phyloP scores from a whole-genome alignment of 1,284 basidiomycete genomes.

The Caloboletus firmus region DNA sequence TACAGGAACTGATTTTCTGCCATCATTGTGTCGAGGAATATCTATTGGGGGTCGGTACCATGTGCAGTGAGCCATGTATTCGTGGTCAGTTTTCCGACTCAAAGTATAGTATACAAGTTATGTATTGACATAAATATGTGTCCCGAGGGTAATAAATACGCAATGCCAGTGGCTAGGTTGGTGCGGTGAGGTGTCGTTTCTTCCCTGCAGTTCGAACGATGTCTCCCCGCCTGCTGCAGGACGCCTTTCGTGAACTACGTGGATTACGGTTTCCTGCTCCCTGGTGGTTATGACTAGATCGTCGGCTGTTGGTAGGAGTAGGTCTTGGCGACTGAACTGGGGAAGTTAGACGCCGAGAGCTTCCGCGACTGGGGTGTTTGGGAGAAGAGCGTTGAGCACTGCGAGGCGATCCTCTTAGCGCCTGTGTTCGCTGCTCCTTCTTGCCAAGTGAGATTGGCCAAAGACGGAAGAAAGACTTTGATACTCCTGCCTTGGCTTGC shows the following conservation, averaged over 20 bases:
- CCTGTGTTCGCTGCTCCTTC: constrained; percentile 14
- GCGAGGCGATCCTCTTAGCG: constrained; percentile 5
- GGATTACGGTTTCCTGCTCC: constrained; percentile 1
- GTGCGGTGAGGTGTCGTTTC: constrained; percentile 5
- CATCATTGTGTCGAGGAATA: not conserved
- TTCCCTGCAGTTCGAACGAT: constrained; percentile 4
- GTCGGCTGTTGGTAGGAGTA: constrained; percentile 19
- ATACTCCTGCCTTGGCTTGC: constrained; percentile 15
- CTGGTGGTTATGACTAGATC: constrained; percentile 18
- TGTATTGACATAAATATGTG: constrained; percentile 24
- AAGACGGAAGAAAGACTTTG: constrained; percentile 13
- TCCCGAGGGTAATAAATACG: constrained; percentile 23
- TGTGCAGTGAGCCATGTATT: not conserved
- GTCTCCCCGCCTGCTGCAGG: constrained; percentile 14
- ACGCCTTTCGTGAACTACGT: constrained; percentile 22
- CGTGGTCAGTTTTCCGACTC: not conserved
- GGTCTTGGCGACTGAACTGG: constrained; percentile 19
- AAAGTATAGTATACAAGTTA: constrained; percentile 2
- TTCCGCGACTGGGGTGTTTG: constrained; percentile 10
- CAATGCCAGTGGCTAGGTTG: constrained; percentile 1
- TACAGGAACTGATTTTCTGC: too few relatives aligned
- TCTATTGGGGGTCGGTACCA: not conserved
- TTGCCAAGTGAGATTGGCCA: constrained; percentile 23
- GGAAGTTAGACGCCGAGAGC: constrained; percentile 13
- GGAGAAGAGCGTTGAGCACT: constrained; percentile 12